Base-by-base conservation (phyloP, 2,329 filamentous ascomycete genomes). In the Neofusicoccum ribis region DNA sequence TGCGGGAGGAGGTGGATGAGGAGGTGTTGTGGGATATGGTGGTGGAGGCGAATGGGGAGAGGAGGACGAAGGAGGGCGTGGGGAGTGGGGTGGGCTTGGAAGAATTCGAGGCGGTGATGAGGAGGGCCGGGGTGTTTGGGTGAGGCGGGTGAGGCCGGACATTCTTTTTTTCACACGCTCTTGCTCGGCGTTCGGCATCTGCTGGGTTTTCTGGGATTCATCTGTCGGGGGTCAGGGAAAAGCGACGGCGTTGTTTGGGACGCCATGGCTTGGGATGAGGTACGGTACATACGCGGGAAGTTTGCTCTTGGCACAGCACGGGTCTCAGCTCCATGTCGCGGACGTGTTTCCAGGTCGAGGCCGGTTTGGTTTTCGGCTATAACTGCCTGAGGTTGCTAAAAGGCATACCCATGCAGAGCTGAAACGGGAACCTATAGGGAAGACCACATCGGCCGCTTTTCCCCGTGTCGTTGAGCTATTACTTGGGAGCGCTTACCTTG, bases 21-120 rank as follows among this genome's bases (percentile, higher is more conserved):
- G 89, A 92, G 56, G 79, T 96, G 73, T 80, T 99, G 73, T 88
- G 87, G 80, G 93, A 97, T 81, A 99, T 99, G 95, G 90, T 99
- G 65, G 81, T 93, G 56, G 94, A 98, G 82, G 95, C 94, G 56
- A 97, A 96, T 77, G 91, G 91, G 5, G 71, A 72, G 63, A 39
- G 27, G 46, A 54, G 39, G 36, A 27, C 46, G 54, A 61, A 47
- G 36, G 47, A 47, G 3, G 89, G 90, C 15, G 85, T 91, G 11
- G 86, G 83, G 43, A 67, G 82, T 65, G 92, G 91, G 7, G 94
- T 96, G 9, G 86, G 83, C 46, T 82, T 89, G 73, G 89, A 91
- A 61, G 92, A 97, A 73, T 97, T 97, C 79, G 90, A 93, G 78
- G 86, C 86, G 63, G 91, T 97, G 5, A 94, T 97, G 92, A 86